Evolutionary conservation across 306 rosid genomes (phyloP), one percentile per base, ranked within the genome.

Genomic region (Cicer judaicum): DNA sequence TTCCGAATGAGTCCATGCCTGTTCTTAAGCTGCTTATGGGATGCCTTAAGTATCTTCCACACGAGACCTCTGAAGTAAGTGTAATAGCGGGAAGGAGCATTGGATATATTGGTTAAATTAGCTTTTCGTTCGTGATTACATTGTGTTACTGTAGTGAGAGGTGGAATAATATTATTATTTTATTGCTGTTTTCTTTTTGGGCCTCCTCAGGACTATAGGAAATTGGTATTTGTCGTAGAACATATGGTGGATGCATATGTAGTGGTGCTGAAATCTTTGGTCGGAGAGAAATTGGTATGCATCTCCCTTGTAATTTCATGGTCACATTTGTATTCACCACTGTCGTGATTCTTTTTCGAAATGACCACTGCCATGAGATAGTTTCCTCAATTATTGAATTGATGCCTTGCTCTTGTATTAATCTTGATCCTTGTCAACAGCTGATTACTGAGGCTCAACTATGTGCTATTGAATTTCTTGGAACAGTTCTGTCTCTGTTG

Each of bases 371-470:
- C 21, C 40, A 19, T 36, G 54, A 57, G 18, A 71, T 49, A 53
- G 59, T 41, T 81, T 72, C 64, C 56, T 70, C 66, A 78, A 34
- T 72, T 38, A 11, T 16, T 52, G 48, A 55, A 64, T 53, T 38
- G 5, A 19, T 70, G 34, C 79, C 41, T 40, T 69, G 38, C 65
- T 38, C 55, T 41, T 8, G 24, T 82, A 47, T 40, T 73, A 50
- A 59, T 78, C 18, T 40, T 75, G 46, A 72, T 68, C 75, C 48
- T 68, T 81, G 56, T 59, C 76, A 70, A 87, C 84, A 82, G 91
- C 81, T 87, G 83, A 80, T 73, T 47, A 73, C 82, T 16, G 97
- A 87, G 84, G 96, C 85, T 82, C 97, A 94, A 83, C 84, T 66
- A 21, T 73, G 85, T 63, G 86, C 95, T 53, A 78, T 84, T 64